Evolutionary conservation across 192 early-diverging fungal species (phyloP), one percentile per base, ranked within the genome.

Genomic region (Rhizophagus prolifer): DNA sequence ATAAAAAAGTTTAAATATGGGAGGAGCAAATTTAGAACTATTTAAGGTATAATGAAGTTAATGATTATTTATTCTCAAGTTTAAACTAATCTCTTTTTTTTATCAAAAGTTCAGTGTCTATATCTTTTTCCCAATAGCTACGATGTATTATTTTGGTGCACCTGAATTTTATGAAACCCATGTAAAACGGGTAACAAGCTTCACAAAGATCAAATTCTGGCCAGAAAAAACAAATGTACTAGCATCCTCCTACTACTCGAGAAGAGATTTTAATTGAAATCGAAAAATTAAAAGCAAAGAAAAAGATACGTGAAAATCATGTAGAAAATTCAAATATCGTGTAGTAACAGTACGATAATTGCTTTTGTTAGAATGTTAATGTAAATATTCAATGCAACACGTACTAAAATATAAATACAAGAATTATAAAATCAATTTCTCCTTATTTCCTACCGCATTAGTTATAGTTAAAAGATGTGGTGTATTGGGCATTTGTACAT

Each of bases 131-230:
- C 86, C 86, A 44, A 78, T 87, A 23, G 84, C 77, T 30, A 69
- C 78, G 23, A 87, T 87, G 86, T 68, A 82, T 26, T 87, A 87
- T 50, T 84, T 87, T 74, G 86, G 86, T 38, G 83, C 80, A 30
- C 86, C 86, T 38, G 67, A 74, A 23, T 87, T 87, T 72, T 87
- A 85, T 75, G 79, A 87, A 6, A 78, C 74, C 7, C 82, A 85
- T 63, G 84, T 87, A 14, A 79, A 58, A 75, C 79, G 31, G 77
- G 76, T 77, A 68, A 13, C 1, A 16, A 14, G 30, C 4, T 26
- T 0, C 30, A 6, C 3, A 4, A 1, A 80, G 23, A 82, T 83
- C 38, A 83, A 79, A 65, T 83, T 85, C 66, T 83, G 84, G 84
- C 80, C 84, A 16, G 69, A 71, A 71, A 46, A 69, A 46, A 69